phyloP scores from a whole-genome alignment of 345 rosid genomes.

The Linum trigynum region DNA sequence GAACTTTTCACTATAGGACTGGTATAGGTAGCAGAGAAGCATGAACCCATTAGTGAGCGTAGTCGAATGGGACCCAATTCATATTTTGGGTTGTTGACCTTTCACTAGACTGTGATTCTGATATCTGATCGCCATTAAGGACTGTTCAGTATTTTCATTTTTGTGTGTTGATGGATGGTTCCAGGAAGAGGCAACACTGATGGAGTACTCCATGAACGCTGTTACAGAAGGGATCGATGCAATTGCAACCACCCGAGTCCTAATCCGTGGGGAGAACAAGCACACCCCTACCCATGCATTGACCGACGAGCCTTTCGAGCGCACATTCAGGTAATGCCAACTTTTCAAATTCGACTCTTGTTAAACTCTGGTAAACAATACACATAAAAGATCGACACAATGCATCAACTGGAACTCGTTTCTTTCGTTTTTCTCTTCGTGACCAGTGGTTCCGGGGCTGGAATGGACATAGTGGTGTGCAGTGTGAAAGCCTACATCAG shows the following conservation, averaged over 20 bases:
- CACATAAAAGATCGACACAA: too few species aligned
- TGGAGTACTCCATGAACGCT: slow-evolving; percentile 78
- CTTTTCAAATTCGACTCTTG: too few species aligned
- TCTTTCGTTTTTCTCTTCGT: neutral
- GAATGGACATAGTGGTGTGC: slow-evolving; percentile 83
- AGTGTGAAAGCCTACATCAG: slow-evolving; percentile 84
- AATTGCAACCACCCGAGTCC: slow-evolving; percentile 87
- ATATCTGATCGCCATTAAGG: neutral
- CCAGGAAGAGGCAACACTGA: slow-evolving; percentile 65
- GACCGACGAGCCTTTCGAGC: slow-evolving; percentile 47
- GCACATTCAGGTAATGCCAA: slow-evolving; percentile 59
- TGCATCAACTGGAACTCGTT: neutral
- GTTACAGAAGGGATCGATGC: slow-evolving; percentile 97
- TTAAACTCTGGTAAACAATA: too few species aligned
- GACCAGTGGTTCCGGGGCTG: slow-evolving; percentile 75
- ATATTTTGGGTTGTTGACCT: too few species aligned
- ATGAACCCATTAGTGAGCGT: too few species aligned
- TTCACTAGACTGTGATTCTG: neutral
- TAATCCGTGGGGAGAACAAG: slow-evolving; percentile 55
- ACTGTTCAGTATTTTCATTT: neutral
- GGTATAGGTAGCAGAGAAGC: too few species aligned
- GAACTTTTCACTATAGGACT: too few species aligned
- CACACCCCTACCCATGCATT: slow-evolving; percentile 37
- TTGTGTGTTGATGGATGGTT: neutral
- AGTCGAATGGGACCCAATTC: too few species aligned